Conservation (phyloP, 2,329 filamentous ascomycete genomes). For the Lachnellula occidentalis region DNA sequence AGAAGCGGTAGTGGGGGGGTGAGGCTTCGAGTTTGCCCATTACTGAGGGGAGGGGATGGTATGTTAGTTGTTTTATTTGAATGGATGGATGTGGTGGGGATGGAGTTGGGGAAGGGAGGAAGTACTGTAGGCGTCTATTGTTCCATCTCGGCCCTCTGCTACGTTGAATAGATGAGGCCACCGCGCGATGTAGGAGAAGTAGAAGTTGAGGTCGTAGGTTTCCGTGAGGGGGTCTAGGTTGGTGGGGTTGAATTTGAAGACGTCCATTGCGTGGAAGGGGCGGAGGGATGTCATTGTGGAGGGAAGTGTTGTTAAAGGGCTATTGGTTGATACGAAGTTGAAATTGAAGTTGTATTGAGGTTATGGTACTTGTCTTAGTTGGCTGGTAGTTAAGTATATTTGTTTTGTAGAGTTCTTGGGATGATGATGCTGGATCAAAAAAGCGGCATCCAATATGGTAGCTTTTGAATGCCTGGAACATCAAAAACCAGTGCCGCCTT, state of each 20-base stretch:
- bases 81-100: background rate
- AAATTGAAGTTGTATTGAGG: background rate
- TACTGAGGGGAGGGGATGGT: slow-evolving; percentile 48
- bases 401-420: no score
- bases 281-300: slow-evolving; percentile 72
- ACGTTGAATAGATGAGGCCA: slow-evolving; percentile 95
- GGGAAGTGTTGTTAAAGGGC: background rate
- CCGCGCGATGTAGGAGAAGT: slow-evolving; percentile 90
- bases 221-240: slow-evolving; percentile 97
- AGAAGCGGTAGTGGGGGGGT: slow-evolving; percentile 65
- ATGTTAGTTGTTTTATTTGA: background rate
- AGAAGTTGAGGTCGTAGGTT: slow-evolving; percentile 93
- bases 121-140: slow-evolving; percentile 90
- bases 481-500: no score
- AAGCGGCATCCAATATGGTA: no score
- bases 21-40: slow-evolving; percentile 96
- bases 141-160: slow-evolving; percentile 78
- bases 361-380: background rate
- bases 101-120: slow-evolving; percentile 13
- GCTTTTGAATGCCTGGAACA: no score
- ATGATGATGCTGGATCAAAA: no score
- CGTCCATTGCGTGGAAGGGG: slow-evolving; percentile 75
- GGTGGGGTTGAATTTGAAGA: slow-evolving; percentile 86
- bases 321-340: background rate
- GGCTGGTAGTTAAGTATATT: no score